These are phyloP conservation scores for Solanum dulcamara DNA, from an alignment of 257 asterid genomes.

Conservation along the genomic window DNA sequence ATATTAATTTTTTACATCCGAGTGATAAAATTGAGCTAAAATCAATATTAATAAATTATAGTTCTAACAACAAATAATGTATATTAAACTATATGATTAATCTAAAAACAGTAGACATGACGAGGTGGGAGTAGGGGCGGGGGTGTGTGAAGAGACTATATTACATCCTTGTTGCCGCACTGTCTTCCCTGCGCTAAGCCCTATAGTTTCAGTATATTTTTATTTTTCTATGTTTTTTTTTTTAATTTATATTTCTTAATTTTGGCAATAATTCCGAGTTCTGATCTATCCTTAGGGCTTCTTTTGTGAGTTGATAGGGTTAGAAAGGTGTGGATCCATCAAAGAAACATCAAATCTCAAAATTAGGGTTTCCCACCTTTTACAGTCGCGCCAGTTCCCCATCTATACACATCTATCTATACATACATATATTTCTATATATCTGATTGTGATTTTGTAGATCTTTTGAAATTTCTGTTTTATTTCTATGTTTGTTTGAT, in stretches of 20 bases:
- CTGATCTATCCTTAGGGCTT: constrained; percentile 13
- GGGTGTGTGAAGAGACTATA: not conserved
- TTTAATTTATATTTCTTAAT: not conserved
- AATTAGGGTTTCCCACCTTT: constrained; percentile 67
- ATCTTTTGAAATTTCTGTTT: not conserved
- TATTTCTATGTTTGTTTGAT: constrained; percentile 12
- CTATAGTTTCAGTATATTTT: constrained; percentile 36
- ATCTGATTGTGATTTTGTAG: constrained; percentile 11
- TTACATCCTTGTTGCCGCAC: not conserved
- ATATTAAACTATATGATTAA: not conserved
- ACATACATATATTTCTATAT: constrained; percentile 6
- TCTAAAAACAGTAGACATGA: not conserved
- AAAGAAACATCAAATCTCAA: constrained; percentile 14
- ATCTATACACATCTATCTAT: constrained; percentile 7
- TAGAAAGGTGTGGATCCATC: constrained; percentile 58
- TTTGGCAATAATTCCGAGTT: constrained; percentile 6
- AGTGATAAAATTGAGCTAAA: not conserved
- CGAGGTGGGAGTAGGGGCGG: not conserved
- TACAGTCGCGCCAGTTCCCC: constrained; percentile 35
- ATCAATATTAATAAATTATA: not conserved
- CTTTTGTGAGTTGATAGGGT: constrained; percentile 22
- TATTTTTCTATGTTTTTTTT: not conserved
- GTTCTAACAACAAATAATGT: not conserved
- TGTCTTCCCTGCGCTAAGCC: constrained; percentile 59
- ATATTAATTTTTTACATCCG: not conserved